These are phyloP conservation scores for Tricholoma furcatifolium DNA, from an alignment of 768 basidiomycete species.

Conservation along the genomic window DNA sequence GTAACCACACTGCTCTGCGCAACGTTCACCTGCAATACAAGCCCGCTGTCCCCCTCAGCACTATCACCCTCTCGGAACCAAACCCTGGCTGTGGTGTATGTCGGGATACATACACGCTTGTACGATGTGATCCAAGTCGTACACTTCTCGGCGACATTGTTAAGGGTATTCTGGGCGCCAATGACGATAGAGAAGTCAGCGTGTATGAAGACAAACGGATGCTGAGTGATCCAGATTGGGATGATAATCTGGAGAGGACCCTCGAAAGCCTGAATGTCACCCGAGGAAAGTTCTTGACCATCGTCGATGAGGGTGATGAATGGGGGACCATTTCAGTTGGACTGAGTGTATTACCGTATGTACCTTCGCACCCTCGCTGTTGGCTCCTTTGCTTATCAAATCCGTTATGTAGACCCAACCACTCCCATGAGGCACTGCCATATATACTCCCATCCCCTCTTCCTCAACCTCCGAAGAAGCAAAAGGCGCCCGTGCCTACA, in stretches of 20 bases:
- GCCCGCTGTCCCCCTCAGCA: constrained; percentile 73
- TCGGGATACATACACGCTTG: constrained; percentile 73
- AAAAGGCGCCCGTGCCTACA: constrained; percentile 34
- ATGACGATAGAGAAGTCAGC: constrained; percentile 57
- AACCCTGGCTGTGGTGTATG: constrained; percentile 84
- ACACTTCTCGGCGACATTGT: constrained; percentile 75
- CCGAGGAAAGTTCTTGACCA: constrained; percentile 83
- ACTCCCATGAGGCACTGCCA: constrained; percentile 47
- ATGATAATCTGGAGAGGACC: constrained; percentile 82
- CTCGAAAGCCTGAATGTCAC: constrained; percentile 79
- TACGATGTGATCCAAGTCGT: constrained; percentile 71
- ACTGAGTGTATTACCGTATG: constrained; percentile 70
- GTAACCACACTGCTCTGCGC: constrained; percentile 57
- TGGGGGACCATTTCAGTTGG: constrained; percentile 71
- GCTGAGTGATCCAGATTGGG: constrained; percentile 90
- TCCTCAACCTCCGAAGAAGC: constrained; percentile 50
- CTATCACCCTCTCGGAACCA: constrained; percentile 63
- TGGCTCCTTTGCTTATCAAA: constrained; percentile 6
- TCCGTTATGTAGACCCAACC: constrained; percentile 45
- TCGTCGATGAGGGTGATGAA: constrained; percentile 86
- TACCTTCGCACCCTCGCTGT: constrained; percentile 24
- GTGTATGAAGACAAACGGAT: constrained; percentile 87
- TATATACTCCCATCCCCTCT: constrained; percentile 67
- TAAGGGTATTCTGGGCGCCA: constrained; percentile 59
- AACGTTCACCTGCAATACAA: constrained; percentile 82